Base-by-base conservation (phyloP, 768 basidiomycete genomes). In the Astraeus odoratus region DNA sequence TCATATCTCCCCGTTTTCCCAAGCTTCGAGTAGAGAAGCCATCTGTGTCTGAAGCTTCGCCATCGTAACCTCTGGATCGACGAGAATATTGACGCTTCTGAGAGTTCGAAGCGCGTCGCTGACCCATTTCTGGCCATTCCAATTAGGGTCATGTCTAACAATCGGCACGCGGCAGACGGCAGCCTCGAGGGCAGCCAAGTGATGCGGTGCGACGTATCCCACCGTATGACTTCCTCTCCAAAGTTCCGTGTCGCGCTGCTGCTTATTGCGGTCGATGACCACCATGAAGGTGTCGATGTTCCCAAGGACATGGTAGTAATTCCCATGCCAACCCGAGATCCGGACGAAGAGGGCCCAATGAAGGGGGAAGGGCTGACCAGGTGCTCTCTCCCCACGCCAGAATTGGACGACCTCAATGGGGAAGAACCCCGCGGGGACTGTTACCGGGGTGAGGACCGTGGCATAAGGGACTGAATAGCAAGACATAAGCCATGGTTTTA, bases 341-440 rank as follows among this genome's bases (percentile, higher is more conserved):
- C 53, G 58, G n/a, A 65, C 27, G n/a, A 61, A 61, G 45, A 63
- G 51, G 26, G 57, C 60, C 61, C 61, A 63, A 43, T 63, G 60
- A 2, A 58, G 52, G 4, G 50, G 55, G 8, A 24, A 23, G 16
- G 53, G 50, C 0, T 43, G 48, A 1, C 51, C 47, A 9, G 24
- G 46, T 3, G 34, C 47, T 39, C 36, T 18, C 36, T 57, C 51
- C 24, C 25, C 44, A 23, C 50, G 64, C 57, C 57, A 65, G 43
- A 64, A 65, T 29, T 65, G 64, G 39, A 42, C 47, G 36, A 64
- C 47, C 13, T 59, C 61, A 49, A 65, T 47, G 4, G 57, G 42
- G 48, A 53, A 53, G 42, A 41, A 49, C 1, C 51, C 51, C 0
- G 48, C 22, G 0, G 58, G 58, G 15, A 58, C 56, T 13, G 34